These are phyloP conservation scores for Coemansia sp. DNA, from an alignment of 192 early-diverging fungal species.

Conservation along the genomic window DNA sequence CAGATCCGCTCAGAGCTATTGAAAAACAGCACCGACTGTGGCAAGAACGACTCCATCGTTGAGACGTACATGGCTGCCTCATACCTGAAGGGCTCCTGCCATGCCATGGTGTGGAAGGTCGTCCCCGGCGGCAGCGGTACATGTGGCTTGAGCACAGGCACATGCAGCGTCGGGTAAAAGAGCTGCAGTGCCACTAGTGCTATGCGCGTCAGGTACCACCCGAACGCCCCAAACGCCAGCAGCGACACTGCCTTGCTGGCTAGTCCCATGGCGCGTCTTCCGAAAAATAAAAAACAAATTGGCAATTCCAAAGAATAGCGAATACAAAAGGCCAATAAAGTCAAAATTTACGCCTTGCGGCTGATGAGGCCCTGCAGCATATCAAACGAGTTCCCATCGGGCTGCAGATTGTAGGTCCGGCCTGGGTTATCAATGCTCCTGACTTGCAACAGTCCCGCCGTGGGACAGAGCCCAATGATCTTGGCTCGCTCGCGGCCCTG, in stretches of 20 bases:
- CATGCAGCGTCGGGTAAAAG: slow-evolving; percentile 46
- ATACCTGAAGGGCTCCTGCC: slow-evolving; percentile 48
- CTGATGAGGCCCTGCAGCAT: slow-evolving; percentile 91
- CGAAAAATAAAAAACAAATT: neutral
- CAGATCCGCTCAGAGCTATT: slow-evolving; percentile 32
- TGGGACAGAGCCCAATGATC: slow-evolving; percentile 75
- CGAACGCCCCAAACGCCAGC: slow-evolving; percentile 21
- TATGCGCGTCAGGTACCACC: slow-evolving; percentile 30
- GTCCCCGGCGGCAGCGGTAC: neutral
- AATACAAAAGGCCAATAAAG: neutral
- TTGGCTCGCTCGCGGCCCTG: slow-evolving; percentile 57
- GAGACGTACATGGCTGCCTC: slow-evolving; percentile 44
- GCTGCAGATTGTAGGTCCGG: slow-evolving; percentile 73
- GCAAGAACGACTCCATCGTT: slow-evolving; percentile 11
- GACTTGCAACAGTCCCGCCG: slow-evolving; percentile 73
- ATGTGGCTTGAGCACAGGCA: slow-evolving; percentile 35
- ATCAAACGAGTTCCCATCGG: slow-evolving; percentile 97
- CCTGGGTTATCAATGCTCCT: slow-evolving; percentile 57
- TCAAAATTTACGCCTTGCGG: slow-evolving; percentile 46
- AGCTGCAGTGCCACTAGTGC: slow-evolving; percentile 16
- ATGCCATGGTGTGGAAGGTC: slow-evolving; percentile 27
- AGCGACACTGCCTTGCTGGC: slow-evolving; percentile 28
- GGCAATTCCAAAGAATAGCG: neutral
- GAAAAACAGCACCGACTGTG: slow-evolving; percentile 18
- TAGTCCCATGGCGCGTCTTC: slow-evolving; percentile 19